Base-by-base conservation (phyloP, 2,329 filamentous ascomycete genomes). In the Cercospora zeae-maydis region DNA sequence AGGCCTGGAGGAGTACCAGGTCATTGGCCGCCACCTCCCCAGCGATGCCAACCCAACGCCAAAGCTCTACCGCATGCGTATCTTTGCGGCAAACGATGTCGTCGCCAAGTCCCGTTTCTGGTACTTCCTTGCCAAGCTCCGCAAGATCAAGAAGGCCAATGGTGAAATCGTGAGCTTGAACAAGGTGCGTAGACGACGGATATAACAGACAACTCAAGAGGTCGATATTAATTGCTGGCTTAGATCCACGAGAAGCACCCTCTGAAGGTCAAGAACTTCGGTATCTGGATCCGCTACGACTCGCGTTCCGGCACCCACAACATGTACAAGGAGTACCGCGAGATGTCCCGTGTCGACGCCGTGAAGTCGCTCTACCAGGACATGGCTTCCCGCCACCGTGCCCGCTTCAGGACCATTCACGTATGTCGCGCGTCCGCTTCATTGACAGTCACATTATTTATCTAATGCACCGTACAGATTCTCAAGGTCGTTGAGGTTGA, bases 251-350 rank as follows among this genome's bases (percentile, higher is more conserved):
- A 99, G 92, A 98, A 98, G 90, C 92, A 92, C 82, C 95, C 95
- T 77, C 86, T 93, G 79, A 97, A 96, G 87, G 93, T 99, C 88
- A 99, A 99, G 92, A 99, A 97, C 91, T 98, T 99, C 81, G 95
- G 95, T 81, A 89, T 99, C 88, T 99, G 96, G 96, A 89, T 99
- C 84, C 93, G 96, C 80, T 99, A 99, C 86, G 93, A 99, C 85
- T 99, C 96, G 69, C 93, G 95, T 83, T 98, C 95, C 76, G 95
- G 95, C 77, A 99, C 95, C 77, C 95, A 99, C 92, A 99, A 99
- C 90, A 99, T 99, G 95, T 99, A 99, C 92, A 98, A 98, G 89
- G 95, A 99, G 89, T 98, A 97, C 90, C 91, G 95, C 80, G 95
- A 98, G 87, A 91, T 98, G 87, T 93, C 91, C 80, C 88, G 95